These are phyloP conservation scores for Schoenoplectus tabernaemontani DNA, from an alignment of 202 grass and related monocot genomes.

Conservation along the genomic window DNA sequence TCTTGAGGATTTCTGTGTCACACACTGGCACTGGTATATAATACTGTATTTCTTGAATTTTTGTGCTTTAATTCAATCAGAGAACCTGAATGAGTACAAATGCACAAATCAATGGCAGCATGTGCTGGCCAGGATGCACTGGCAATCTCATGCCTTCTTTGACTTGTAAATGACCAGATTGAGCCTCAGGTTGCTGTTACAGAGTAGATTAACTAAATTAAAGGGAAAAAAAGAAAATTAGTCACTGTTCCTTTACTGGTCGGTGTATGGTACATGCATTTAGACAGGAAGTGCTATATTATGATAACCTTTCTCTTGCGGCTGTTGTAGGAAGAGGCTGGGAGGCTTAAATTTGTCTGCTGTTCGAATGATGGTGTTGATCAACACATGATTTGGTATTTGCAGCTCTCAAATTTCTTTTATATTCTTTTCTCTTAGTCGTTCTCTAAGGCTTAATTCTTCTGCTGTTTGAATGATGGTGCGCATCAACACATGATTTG, in stretches of 20 bases:
- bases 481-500: conserved; percentile 98
- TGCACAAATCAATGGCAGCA: not conserved
- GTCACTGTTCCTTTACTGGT: not conserved
- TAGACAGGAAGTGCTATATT: not conserved
- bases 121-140: not conserved
- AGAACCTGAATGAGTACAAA: not conserved
- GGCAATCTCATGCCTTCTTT: not conserved
- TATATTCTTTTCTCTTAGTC: conserved; percentile 1
- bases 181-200: not conserved
- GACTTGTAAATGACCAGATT: not conserved
- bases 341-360: conserved; percentile 79
- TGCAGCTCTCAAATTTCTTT: conserved; percentile 21
- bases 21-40: not conserved
- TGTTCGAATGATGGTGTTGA: conserved; percentile 92
- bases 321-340: conserved; percentile 70
- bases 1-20: not conserved
- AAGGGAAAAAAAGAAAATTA: not conserved
- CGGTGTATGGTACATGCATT: not conserved
- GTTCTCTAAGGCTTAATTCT: conserved; percentile 32
- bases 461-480: conserved; percentile 90
- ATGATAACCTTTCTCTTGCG: not conserved
- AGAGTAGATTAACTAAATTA: not conserved
- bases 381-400: conserved; percentile 97
- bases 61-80: not conserved
- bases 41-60: not conserved